phyloP scores from a whole-genome alignment of 2,329 filamentous ascomycete species.

The Xylariales sp. region DNA sequence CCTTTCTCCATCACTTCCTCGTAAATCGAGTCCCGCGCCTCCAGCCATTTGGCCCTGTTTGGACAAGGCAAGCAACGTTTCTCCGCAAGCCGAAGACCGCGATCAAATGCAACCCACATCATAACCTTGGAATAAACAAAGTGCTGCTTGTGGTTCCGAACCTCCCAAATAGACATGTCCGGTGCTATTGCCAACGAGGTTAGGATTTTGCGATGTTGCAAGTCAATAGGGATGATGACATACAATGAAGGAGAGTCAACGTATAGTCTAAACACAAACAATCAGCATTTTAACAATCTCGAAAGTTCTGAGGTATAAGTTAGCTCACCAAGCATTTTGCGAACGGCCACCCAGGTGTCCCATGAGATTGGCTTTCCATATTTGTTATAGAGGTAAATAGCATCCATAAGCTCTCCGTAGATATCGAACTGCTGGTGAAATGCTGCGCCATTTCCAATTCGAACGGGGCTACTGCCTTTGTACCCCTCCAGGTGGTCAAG shows the following conservation, averaged over 20 bases:
- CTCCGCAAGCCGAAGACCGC: conserved; percentile 67
- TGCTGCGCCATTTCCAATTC: conserved; percentile 73
- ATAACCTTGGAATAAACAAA: conserved; percentile 81
- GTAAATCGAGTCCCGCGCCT: conserved; percentile 62
- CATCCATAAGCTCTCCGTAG: conserved; percentile 68
- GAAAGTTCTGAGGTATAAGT: background rate
- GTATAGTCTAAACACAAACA: conserved; percentile 54
- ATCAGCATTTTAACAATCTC: conserved; percentile 6
- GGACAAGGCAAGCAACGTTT: conserved; percentile 74
- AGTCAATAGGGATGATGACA: conserved; percentile 11
- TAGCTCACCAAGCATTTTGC: conserved; percentile 54
- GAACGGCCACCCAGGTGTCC: conserved; percentile 70
- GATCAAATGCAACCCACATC: conserved; percentile 78
- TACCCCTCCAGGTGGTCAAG: conserved; percentile 70
- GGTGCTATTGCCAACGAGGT: conserved; percentile 38
- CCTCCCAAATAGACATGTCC: conserved; percentile 84
- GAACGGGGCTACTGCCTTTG: conserved; percentile 64
- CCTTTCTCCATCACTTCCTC: conserved; percentile 74
- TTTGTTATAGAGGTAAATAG: conserved; percentile 74
- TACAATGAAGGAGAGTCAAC: conserved; percentile 58
- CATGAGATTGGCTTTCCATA: conserved; percentile 73
- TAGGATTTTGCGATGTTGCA: no score
- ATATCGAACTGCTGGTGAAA: conserved; percentile 76
- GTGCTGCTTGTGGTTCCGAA: conserved; percentile 69
- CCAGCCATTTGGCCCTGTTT: conserved; percentile 62